Percentiles rank a stretch among this genome's conserved stretches.
These are phyloP conservation scores for Leucaena leucocephala DNA, from an alignment of 306 rosid genomes.

Conservation along the genomic window DNA sequence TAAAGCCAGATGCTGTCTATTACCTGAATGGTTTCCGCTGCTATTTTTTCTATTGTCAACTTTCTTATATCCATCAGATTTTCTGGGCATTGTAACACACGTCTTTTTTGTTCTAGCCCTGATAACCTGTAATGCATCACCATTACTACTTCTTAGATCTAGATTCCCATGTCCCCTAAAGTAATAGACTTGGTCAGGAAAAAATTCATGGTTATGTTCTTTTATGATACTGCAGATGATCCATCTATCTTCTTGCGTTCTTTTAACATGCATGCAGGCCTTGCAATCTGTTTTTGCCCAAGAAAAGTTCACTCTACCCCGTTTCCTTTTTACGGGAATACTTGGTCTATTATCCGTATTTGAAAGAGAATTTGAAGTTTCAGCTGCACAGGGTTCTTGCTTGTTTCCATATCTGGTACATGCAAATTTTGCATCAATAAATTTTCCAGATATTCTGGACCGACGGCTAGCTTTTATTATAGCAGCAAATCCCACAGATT, in stretches of 20 bases:
- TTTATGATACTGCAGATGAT: slow-evolving; percentile 71
- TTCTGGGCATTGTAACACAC: slow-evolving; percentile 71
- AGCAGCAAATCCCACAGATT: slow-evolving; percentile 76
- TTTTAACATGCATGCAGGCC: slow-evolving; percentile 86
- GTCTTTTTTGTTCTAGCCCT: slow-evolving; percentile 68
- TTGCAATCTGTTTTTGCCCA: slow-evolving; percentile 84
- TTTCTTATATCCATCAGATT: slow-evolving; percentile 65
- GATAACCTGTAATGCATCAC: slow-evolving; percentile 36
- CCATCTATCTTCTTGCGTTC: slow-evolving; percentile 76
- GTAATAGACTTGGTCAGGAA: slow-evolving; percentile 56
- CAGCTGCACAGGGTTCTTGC: slow-evolving; percentile 56
- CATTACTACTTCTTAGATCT: neutral
- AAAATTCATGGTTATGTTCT: slow-evolving; percentile 73
- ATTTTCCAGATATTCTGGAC: slow-evolving; percentile 75
- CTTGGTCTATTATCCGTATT: slow-evolving; percentile 47
- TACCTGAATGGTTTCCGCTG: slow-evolving; percentile 50
- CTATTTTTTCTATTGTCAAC: slow-evolving; percentile 47
- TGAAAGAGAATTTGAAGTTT: slow-evolving; percentile 15
- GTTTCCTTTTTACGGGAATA: slow-evolving; percentile 34
- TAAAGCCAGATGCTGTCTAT: slow-evolving; percentile 52
- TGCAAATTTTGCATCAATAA: slow-evolving; percentile 87
- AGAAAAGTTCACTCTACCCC: slow-evolving; percentile 35
- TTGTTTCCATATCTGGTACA: slow-evolving; percentile 78
- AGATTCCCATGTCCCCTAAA: slow-evolving; percentile 5
- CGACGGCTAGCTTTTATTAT: slow-evolving; percentile 82